Base-by-base conservation (phyloP, 1,284 basidiomycete genomes). In the Trametes polyzona region DNA sequence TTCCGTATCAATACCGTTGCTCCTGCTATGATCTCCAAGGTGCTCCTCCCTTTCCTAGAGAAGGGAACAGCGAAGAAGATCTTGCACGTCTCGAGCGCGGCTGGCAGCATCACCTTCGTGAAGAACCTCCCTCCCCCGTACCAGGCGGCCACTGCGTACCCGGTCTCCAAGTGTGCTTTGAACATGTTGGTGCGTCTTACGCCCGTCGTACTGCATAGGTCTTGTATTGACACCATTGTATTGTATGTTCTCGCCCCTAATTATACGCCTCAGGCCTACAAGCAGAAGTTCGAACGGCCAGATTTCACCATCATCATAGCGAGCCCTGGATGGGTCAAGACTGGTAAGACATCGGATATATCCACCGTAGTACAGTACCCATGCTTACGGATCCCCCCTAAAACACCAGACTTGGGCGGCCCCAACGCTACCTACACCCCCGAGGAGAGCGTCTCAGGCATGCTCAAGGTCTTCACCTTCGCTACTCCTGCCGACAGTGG, bases 61-160 rank as follows among this genome's bases (percentile, higher is more conserved):
- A 65, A 66, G 50, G 68, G 73, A n/a, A 55, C 55, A 41, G 62
- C 63, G 54, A 74, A 73, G 59, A 72, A 73, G n/a, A 67, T 78
- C 39, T 57, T 73, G 43, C 74, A 77, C 61, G 61, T 73, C 50
- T 65, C 70, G 26, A 72, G 68, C 48, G 67, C 68, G 7, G 50
- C 73, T 2, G 71, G 63, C 9, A 75, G 73, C 51, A 69, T 75
- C 32, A 67, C 56, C 2, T 46, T 62, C 30, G 30, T 39, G 4
- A 39, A 39, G n/a, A 12, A 37, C n/a, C 19, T 19, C n/a, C n/a
- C n/a, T n/a, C n/a, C n/a, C n/a, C n/a, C 26, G 36, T 16, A 24
- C 26, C 17, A 10, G n/a, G 10, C 24, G 24, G 42, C 19, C 55
- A 71, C 24, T 67, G n/a, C 65, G 14, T 72, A 74, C 59, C 61